These are phyloP conservation scores for Boletus speciosus DNA, from an alignment of 768 basidiomycete species.

Conservation along the genomic window DNA sequence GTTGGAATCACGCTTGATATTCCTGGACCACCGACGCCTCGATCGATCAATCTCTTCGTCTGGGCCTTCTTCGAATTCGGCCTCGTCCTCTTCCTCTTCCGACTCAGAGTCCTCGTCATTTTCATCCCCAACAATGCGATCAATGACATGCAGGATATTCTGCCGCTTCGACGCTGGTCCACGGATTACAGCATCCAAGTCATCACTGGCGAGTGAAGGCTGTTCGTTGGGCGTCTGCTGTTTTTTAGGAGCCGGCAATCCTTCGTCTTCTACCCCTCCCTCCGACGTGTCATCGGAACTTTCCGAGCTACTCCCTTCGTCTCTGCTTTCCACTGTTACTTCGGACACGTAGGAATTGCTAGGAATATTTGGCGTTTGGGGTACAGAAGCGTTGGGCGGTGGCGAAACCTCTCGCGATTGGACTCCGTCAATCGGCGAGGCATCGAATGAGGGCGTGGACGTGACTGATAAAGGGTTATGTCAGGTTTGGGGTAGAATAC, in stretches of 20 bases:
- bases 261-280: conserved; percentile 15
- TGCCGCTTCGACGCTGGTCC: conserved; percentile 33
- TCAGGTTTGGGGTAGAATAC: conserved; percentile 1
- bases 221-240: neutral
- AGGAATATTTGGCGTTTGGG: conserved; percentile 23
- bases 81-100: conserved; percentile 42
- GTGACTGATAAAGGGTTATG: conserved; percentile 6
- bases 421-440: neutral
- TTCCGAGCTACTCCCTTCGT: conserved; percentile 42
- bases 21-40: conserved; percentile 34
- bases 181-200: conserved; percentile 42
- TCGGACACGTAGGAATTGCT: conserved; percentile 34
- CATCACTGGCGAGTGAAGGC: conserved; percentile 11
- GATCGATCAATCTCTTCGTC: conserved; percentile 32
- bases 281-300: conserved; percentile 28
- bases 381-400: conserved; percentile 1
- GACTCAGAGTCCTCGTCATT: conserved; percentile 36
- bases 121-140: conserved; percentile 27
- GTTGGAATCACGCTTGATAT: conserved; percentile 29
- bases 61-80: conserved; percentile 40
- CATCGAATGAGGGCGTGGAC: neutral
- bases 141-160: conserved; percentile 26
- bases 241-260: neutral
- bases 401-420: neutral
- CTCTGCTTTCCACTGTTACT: conserved; percentile 34